Percentiles rank a stretch among this genome's conserved stretches.
These are phyloP conservation scores for Yamadazyma dendronema DNA, from an alignment of 1,139 yeast genomes.

Conservation along the genomic window DNA sequence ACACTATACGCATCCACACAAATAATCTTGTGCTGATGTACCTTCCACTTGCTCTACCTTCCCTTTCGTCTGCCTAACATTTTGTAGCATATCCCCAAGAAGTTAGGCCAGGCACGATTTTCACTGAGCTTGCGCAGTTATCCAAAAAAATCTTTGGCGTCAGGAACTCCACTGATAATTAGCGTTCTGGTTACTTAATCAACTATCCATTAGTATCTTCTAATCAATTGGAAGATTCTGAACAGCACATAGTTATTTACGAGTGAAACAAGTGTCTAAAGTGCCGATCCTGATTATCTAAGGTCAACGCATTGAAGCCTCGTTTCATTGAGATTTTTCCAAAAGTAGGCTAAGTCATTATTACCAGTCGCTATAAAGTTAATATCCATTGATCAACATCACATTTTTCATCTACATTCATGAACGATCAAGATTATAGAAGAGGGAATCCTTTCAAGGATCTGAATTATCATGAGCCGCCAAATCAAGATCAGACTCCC, in stretches of 20 bases:
- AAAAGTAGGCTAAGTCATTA: background rate
- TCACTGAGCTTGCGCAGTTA: background rate
- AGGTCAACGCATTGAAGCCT: background rate
- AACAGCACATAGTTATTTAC: background rate
- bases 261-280: background rate
- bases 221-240: background rate
- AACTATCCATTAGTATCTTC: background rate
- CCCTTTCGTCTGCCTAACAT: too few species aligned
- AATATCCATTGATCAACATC: too few species aligned
- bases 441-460: constrained; percentile 7
- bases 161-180: background rate
- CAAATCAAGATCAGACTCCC: background rate
- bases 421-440: constrained; percentile 5
- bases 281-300: background rate
- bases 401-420: too few species aligned
- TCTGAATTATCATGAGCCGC: background rate
- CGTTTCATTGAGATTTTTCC: background rate
- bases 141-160: constrained; percentile 1
- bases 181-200: background rate
- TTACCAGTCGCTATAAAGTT: background rate
- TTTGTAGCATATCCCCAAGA: too few species aligned
- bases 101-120: background rate
- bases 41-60: too few species aligned
- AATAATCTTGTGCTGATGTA: too few species aligned
- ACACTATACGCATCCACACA: too few species aligned